phyloP scores from a whole-genome alignment of 352 stramenopile genomes.

The Globisporangium middletonii region DNA sequence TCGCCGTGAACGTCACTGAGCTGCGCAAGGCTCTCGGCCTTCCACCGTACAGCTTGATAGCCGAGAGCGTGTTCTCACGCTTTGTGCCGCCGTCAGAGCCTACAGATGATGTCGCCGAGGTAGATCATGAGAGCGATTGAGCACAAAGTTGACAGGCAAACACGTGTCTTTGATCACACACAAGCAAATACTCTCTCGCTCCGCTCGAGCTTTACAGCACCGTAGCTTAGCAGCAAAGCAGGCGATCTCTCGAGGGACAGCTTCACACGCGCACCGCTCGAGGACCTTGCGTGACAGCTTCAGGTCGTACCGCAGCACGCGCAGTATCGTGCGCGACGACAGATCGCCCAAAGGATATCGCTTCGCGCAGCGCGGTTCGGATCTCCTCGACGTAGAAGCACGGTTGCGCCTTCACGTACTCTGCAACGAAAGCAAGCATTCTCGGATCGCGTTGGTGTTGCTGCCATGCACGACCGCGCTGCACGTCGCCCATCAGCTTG shows the following conservation, averaged over 20 bases:
- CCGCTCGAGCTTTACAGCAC: background rate
- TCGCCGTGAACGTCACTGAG: background rate
- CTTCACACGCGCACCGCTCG: conserved; percentile 2
- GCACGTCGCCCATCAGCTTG: no score
- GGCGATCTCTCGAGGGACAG: background rate
- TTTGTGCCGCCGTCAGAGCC: background rate
- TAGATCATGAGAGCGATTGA: background rate
- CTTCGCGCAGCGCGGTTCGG: background rate
- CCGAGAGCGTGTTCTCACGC: background rate
- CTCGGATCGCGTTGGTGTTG: background rate
- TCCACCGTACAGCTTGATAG: background rate
- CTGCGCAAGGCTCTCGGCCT: background rate
- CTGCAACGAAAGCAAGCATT: background rate
- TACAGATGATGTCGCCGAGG: background rate
- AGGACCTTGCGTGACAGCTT: conserved; percentile 12
- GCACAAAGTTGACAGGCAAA: background rate
- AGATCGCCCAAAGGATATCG: background rate
- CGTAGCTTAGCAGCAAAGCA: background rate
- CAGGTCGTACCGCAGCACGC: conserved; percentile 11
- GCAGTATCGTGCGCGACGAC: conserved; percentile 2
- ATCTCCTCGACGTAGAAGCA: conserved; percentile 22
- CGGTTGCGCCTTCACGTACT: conserved; percentile 13
- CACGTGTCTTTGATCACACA: background rate
- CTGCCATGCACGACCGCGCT: background rate
- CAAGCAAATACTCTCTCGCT: background rate